Evolutionary conservation across 2,329 filamentous ascomycete genomes (phyloP), one percentile per base, ranked within the genome.

Genomic region (Meredithiella fracta): DNA sequence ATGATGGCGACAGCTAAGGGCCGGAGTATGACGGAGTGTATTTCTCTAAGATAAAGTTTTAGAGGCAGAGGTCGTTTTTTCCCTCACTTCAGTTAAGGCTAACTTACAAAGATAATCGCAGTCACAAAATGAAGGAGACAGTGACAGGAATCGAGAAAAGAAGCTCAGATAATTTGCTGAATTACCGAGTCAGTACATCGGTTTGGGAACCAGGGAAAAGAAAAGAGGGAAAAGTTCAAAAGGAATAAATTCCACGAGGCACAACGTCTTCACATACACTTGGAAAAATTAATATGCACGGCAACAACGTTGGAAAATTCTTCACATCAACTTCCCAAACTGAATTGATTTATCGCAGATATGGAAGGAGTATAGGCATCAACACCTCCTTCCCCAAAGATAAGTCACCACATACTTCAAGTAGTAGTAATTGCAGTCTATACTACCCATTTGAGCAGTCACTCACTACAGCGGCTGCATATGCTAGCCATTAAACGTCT

Each of bases 131-230:
- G 29, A 34, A 5, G 11, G 29, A 34, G 29, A 34, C 29, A 34
- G 31, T n/a, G 52, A 54, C 23, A 15, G 51, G 29, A n/a, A 38
- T 4, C 17, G 34, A 22, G 38, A 57, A 55, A 57, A 31, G 15
- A 37, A 49, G 49, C n/a, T 22, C n/a, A 40, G 34, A 51, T 51
- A 40, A 17, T 25, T 22, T 14, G 6, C 15, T 47, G 20, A 25
- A 47, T 47, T 25, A 17, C 44, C 20, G 44, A 25, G 20, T 15
- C 37, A 14, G 47, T 25, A 22, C 52, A 26, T 15, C 15, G 23
- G 53, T 50, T 8, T 37, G 23, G 11, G n/a, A 38, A 15, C 14
- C 29, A 29, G 26, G 9, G 31, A 50, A 25, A 50, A 26, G 47
- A 53, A 49, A 20, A 50, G n/a, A 49, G 22, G 31, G n/a, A 22